Evolutionary conservation across 164 flowering plant genomes (phyloP).

Genomic region (Vitis cinerea): DNA sequence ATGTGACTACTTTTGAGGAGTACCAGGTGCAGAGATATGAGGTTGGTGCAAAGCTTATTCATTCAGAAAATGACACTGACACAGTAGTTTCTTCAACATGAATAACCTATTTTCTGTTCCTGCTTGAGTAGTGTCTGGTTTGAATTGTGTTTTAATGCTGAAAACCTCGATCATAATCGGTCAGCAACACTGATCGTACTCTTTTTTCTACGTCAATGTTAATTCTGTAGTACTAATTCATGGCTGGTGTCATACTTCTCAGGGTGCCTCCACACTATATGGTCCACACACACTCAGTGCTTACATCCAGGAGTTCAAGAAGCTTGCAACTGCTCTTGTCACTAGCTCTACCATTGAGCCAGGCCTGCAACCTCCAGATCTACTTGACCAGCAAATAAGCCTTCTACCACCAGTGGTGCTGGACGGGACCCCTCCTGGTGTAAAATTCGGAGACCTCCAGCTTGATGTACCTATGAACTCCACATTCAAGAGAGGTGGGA

Average conservation of each 20-base stretch:
- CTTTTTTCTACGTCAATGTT: background rate
- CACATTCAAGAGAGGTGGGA: conserved; percentile 69
- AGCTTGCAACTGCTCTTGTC: conserved; percentile 71
- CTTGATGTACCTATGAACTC: conserved; percentile 73
- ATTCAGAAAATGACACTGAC: too few species aligned
- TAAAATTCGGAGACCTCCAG: conserved; percentile 68
- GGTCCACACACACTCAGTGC: conserved; percentile 94
- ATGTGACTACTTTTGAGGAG: conserved; percentile 92
- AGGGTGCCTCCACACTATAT: conserved; percentile 94
- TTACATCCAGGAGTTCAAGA: conserved; percentile 92
- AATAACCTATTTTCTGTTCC: too few species aligned
- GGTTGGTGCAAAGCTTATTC: conserved; percentile 39
- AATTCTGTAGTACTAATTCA: background rate
- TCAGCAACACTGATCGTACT: too few species aligned
- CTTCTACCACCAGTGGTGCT: conserved; percentile 76
- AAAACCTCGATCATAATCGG: too few species aligned
- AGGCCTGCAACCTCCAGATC: conserved; percentile 90
- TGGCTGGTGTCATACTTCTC: conserved; percentile 3
- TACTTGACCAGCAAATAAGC: conserved; percentile 75
- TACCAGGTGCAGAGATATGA: conserved; percentile 92
- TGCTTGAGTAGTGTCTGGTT: too few species aligned
- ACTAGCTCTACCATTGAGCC: conserved; percentile 42
- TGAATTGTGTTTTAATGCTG: too few species aligned
- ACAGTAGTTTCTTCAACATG: too few species aligned
- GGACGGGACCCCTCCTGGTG: conserved; percentile 71